These are phyloP conservation scores for Boletus speciosus DNA, from an alignment of 768 basidiomycete species.

Conservation along the genomic window DNA sequence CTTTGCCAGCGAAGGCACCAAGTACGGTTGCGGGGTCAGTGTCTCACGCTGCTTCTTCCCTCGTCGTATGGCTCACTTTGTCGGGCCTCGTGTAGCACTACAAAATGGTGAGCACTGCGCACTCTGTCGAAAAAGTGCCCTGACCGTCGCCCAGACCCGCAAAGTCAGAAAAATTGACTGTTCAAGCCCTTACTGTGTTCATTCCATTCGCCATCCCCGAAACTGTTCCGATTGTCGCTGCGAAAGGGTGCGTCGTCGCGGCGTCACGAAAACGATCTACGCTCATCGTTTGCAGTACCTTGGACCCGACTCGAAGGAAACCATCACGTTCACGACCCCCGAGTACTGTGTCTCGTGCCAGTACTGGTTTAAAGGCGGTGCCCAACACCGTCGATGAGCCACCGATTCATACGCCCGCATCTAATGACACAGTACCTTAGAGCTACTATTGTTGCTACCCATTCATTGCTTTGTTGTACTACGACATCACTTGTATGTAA, in stretches of 20 bases:
- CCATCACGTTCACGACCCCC: conserved; percentile 45
- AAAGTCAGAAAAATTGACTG: conserved; percentile 36
- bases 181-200: conserved; percentile 35
- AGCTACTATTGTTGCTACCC: conserved; percentile 24
- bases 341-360: conserved; percentile 58
- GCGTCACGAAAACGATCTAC: not conserved
- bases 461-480: conserved; percentile 22
- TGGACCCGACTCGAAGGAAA: conserved; percentile 69
- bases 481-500: conserved; percentile 15
- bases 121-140: conserved; percentile 14
- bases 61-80: conserved; percentile 1
- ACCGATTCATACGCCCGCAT: conserved; percentile 7
- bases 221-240: conserved; percentile 43
- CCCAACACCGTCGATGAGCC: conserved; percentile 36
- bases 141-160: conserved; percentile 29
- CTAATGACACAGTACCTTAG: conserved; percentile 29
- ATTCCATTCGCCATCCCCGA: conserved; percentile 39
- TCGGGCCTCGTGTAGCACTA: conserved; percentile 51
- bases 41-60: conserved; percentile 21
- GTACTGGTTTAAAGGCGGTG: conserved; percentile 53
- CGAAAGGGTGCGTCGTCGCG: conserved; percentile 37
- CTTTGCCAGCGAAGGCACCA: conserved; percentile 61
- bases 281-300: conserved; percentile 41
- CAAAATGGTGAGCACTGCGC: conserved; percentile 51
- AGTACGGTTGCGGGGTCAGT: conserved; percentile 64